These are phyloP conservation scores for Diaporthe amygdali DNA, from an alignment of 2,329 filamentous ascomycete species.

Conservation along the genomic window DNA sequence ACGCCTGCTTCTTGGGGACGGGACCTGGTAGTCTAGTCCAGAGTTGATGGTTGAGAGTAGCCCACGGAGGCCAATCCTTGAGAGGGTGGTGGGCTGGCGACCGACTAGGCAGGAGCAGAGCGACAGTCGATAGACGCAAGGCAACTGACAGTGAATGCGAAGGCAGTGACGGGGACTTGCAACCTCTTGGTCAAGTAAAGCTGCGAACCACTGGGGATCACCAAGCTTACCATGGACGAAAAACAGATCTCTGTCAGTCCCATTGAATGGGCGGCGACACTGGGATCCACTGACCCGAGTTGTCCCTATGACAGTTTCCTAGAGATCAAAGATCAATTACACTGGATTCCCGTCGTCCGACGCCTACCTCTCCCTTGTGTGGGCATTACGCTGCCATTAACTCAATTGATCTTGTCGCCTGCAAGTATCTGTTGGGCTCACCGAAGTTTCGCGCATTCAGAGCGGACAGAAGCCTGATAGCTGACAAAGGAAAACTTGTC, in stretches of 20 bases:
- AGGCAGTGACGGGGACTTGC: neutral
- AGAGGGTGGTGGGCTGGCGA: neutral
- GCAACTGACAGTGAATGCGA: neutral
- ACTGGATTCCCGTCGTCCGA: neutral
- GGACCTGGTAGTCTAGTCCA: neutral
- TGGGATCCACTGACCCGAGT: neutral
- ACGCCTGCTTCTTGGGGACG: neutral
- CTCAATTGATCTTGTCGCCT: neutral
- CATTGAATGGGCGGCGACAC: neutral
- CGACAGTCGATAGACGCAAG: neutral
- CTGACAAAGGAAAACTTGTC: constrained; percentile 17
- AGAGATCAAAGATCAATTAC: no score
- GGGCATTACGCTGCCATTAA: no score
- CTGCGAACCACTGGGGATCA: neutral
- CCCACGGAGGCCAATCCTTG: neutral
- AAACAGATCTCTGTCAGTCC: neutral
- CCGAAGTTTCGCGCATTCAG: neutral
- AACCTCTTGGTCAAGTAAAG: neutral
- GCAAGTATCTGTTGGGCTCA: neutral
- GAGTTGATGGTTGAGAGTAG: neutral
- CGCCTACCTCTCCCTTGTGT: neutral
- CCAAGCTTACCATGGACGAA: neutral
- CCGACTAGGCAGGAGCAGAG: neutral
- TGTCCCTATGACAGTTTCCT: neutral
- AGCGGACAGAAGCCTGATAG: neutral